These are phyloP conservation scores for Mrakia hoshinonis DNA, from an alignment of 768 basidiomycete species.

Conservation along the genomic window DNA sequence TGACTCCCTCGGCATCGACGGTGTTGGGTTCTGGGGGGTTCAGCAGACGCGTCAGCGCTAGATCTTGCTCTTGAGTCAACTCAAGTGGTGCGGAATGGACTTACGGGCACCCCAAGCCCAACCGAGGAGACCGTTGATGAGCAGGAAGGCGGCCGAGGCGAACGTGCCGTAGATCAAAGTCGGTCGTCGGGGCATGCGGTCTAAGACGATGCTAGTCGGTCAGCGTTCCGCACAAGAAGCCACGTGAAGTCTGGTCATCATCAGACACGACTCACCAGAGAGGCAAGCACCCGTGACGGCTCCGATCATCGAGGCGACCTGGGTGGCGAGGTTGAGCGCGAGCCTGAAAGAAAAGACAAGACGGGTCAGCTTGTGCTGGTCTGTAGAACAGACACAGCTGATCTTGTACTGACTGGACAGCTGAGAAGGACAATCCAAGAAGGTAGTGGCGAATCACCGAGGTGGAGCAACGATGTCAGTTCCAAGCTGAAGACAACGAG, in stretches of 20 bases:
- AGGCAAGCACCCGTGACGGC: conserved; percentile 39
- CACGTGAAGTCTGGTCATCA: too few species aligned
- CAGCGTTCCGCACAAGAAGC: too few species aligned
- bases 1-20: conserved; percentile 24
- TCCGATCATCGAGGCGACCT: conserved; percentile 38
- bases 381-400: neutral
- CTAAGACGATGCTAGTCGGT: neutral
- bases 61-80: neutral
- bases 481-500: too few species aligned
- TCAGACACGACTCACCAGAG: too few species aligned
- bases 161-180: conserved; percentile 41
- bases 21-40: neutral
- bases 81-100: neutral
- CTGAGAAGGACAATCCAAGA: too few species aligned
- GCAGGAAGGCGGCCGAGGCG: conserved; percentile 34
- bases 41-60: neutral
- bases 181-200: neutral
- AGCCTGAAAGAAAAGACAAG: conserved; percentile 34
- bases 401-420: conserved; percentile 18
- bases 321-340: conserved; percentile 41
- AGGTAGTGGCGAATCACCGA: too few species aligned
- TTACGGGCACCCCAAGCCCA: conserved; percentile 29
- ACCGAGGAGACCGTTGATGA: conserved; percentile 34
- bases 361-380: neutral
- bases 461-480: too few species aligned